Evolutionary conservation across 257 asterid genomes (phyloP).

Genomic region (Solanum phureja): DNA sequence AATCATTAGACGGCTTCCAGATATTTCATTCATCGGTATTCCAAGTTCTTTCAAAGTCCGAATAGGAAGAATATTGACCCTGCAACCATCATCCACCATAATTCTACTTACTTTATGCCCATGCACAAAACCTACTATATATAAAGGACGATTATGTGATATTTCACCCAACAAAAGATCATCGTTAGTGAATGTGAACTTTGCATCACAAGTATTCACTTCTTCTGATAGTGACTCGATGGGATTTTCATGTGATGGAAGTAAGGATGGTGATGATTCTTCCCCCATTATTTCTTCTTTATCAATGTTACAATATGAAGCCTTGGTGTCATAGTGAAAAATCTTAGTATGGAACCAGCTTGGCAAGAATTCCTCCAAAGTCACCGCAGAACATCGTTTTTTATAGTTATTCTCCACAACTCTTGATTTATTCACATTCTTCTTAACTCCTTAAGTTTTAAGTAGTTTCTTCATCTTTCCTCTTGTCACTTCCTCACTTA

Average conservation of each 20-base stretch:
- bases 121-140: not conserved
- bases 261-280: accelerated
- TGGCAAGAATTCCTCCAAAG: no score
- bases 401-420: not conserved
- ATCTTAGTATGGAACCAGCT: not conserved
- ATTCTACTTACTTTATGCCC: no score
- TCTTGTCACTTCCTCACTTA: not conserved
- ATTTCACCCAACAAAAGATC: not conserved
- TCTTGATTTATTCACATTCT: not conserved
- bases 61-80: no score
- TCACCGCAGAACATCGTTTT: not conserved
- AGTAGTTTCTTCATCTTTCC: not conserved
- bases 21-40: not conserved
- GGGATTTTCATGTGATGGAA: accelerated
- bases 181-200: not conserved
- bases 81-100: not conserved
- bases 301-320: not conserved
- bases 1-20: not conserved
- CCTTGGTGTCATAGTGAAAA: not conserved
- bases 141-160: not conserved
- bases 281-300: not conserved
- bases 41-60: accelerated
- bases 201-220: not conserved
- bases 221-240: not conserved
- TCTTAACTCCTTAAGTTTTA: accelerated